A percentile compares a stretch with the other conserved stretches of the same genome.
Conservation (phyloP, 768 basidiomycete species). For the Pisolithus orientalis region DNA sequence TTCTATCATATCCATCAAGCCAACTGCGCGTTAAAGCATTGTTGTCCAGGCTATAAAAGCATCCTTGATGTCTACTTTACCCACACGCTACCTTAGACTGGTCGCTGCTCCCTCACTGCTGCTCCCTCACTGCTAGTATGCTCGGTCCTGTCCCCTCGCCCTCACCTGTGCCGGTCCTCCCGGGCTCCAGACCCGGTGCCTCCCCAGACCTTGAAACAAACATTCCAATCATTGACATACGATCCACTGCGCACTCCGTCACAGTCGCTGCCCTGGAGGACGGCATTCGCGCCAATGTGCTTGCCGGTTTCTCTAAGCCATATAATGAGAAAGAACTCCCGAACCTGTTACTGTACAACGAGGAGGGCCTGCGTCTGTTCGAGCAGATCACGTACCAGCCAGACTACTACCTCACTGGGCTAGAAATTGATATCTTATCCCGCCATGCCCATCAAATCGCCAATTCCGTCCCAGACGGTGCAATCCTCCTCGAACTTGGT, state of each 20-base stretch:
- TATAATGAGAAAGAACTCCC: constrained; percentile 5
- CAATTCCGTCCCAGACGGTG: background rate
- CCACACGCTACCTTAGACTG: background rate
- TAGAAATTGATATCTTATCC: constrained; percentile 3
- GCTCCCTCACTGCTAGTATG: background rate
- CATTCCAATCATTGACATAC: constrained; percentile 2
- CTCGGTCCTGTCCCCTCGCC: background rate
- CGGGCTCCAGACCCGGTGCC: background rate
- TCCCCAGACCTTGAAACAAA: background rate
- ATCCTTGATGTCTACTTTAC: background rate
- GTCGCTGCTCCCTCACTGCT: background rate
- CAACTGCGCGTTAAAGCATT: background rate
- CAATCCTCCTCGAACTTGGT: constrained; percentile 2
- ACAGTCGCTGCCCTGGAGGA: background rate
- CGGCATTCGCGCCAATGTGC: background rate
- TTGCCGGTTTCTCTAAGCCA: background rate
- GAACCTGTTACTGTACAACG: constrained; percentile 4
- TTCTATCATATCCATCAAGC: background rate
- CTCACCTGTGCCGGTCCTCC: background rate
- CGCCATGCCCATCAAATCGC: background rate
- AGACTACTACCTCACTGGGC: constrained; percentile 3
- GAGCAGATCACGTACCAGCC: constrained; percentile 5
- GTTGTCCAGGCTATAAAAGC: background rate
- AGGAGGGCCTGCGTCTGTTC: constrained; percentile 5
- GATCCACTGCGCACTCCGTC: background rate